Percentiles rank a stretch among this genome's conserved stretches.
Evolutionary conservation across 345 rosid species (phyloP).

Genomic region (Moricandia arvensis): DNA sequence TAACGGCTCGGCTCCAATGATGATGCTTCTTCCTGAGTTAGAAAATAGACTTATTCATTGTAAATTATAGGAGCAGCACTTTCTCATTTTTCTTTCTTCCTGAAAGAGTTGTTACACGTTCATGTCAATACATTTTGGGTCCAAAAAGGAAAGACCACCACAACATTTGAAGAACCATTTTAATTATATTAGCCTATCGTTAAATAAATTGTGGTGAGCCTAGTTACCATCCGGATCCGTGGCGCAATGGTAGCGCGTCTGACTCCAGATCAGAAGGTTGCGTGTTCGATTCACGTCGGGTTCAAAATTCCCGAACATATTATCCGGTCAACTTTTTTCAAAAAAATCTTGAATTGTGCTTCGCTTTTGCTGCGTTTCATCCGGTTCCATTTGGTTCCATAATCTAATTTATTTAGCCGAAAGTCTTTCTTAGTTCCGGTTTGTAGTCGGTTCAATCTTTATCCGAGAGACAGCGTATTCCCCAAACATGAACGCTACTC

Average conservation of each 20-base stretch:
- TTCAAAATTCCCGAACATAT: constrained; percentile 46
- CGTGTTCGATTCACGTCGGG: constrained; percentile 94
- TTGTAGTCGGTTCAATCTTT: background rate
- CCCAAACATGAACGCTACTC: background rate
- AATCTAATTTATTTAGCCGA: background rate
- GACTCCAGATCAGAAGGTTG: constrained; percentile 99
- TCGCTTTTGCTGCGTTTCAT: background rate
- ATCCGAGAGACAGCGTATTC: background rate
- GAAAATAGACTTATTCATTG: constrained; percentile 21
- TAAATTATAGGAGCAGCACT: background rate
- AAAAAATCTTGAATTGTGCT: background rate
- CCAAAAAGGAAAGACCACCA: background rate
- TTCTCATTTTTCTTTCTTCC: background rate
- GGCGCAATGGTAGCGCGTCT: constrained; percentile 98
- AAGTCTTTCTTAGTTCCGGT: background rate
- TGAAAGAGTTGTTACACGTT: background rate
- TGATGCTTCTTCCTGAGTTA: constrained; percentile 1
- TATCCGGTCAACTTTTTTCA: background rate
- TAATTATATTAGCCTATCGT: too few relatives aligned
- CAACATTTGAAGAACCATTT: background rate
- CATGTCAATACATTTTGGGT: constrained; percentile 3
- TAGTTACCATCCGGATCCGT: constrained; percentile 76
- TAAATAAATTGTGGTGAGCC: too few relatives aligned
- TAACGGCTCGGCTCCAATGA: constrained; percentile 38
- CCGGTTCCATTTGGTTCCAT: background rate